These are phyloP conservation scores for Podospora appendiculata DNA, from an alignment of 495 filamentous ascomycete genomes.

Conservation along the genomic window DNA sequence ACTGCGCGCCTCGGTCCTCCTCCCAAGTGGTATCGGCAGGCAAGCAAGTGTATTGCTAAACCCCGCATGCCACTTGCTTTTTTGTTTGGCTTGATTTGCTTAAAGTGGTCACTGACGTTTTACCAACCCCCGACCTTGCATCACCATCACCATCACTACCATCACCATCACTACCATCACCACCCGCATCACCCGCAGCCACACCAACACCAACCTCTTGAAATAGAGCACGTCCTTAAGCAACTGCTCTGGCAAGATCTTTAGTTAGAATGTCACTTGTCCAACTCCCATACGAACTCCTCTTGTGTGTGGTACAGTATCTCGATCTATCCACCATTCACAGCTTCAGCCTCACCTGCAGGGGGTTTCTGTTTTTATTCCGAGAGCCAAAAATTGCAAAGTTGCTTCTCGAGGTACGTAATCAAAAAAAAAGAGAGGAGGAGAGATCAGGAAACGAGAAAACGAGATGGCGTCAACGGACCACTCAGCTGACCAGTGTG, in stretches of 20 bases:
- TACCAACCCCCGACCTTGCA: neutral
- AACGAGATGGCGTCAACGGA: neutral
- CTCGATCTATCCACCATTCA: constrained; percentile 45
- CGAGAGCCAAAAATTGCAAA: constrained; percentile 56
- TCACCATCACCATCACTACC: neutral
- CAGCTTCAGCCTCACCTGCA: constrained; percentile 43
- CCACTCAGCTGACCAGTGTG: constrained; percentile 9
- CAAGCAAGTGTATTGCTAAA: too few relatives aligned
- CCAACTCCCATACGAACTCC: constrained; percentile 54
- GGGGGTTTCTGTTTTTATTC: constrained; percentile 44
- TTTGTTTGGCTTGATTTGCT: neutral
- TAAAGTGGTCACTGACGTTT: neutral
- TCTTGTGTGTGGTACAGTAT: constrained; percentile 50
- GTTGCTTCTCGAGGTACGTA: constrained; percentile 47
- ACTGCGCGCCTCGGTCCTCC: too few relatives aligned
- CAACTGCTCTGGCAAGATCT: too few relatives aligned
- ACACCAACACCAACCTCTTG: too few relatives aligned
- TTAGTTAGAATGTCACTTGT: constrained; percentile 18
- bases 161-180: too few relatives aligned
- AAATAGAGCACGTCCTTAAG: too few relatives aligned
- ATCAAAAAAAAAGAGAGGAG: neutral
- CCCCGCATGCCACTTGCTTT: neutral
- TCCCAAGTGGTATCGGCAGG: too few relatives aligned
- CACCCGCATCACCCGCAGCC: too few relatives aligned
- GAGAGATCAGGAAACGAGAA: neutral